phyloP scores from a whole-genome alignment of 1,284 basidiomycete genomes.

The Papiliotrema fonsecae region DNA sequence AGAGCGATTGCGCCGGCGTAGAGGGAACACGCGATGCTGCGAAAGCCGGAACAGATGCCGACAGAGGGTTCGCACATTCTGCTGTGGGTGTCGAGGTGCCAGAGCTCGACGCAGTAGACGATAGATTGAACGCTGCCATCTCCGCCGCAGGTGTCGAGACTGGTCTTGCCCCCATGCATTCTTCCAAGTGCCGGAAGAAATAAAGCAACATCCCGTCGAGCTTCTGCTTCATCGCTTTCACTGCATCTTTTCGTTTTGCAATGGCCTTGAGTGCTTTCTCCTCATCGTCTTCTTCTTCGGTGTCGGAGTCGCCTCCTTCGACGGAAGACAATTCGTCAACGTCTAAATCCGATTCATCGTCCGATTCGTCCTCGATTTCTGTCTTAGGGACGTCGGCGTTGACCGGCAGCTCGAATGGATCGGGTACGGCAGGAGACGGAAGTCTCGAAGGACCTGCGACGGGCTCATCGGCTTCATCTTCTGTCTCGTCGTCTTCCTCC shows the following conservation, averaged over 20 bases:
- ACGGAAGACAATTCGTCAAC: constrained; percentile 47
- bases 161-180: constrained; percentile 32
- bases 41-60: constrained; percentile 12
- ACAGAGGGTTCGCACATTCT: constrained; percentile 21
- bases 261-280: constrained; percentile 47
- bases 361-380: constrained; percentile 54
- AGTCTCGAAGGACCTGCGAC: constrained; percentile 9
- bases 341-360: constrained; percentile 51
- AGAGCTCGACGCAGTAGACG: constrained; percentile 15
- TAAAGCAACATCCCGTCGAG: constrained; percentile 82
- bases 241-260: constrained; percentile 58
- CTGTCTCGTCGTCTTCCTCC: constrained; percentile 58
- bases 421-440: constrained; percentile 50
- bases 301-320: constrained; percentile 56
- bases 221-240: constrained; percentile 83
- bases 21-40: constrained; percentile 11
- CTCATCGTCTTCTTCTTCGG: constrained; percentile 52
- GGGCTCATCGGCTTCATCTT: constrained; percentile 29
- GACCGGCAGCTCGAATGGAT: constrained; percentile 76
- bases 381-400: constrained; percentile 54
- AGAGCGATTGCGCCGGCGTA: constrained; percentile 36
- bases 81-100: constrained; percentile 31
- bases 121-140: constrained; percentile 28
- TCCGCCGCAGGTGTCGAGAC: constrained; percentile 26
- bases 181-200: constrained; percentile 68